Evolutionary conservation across 208 protist genomes (phyloP).

Genomic region (Porcisia hertigi): DNA sequence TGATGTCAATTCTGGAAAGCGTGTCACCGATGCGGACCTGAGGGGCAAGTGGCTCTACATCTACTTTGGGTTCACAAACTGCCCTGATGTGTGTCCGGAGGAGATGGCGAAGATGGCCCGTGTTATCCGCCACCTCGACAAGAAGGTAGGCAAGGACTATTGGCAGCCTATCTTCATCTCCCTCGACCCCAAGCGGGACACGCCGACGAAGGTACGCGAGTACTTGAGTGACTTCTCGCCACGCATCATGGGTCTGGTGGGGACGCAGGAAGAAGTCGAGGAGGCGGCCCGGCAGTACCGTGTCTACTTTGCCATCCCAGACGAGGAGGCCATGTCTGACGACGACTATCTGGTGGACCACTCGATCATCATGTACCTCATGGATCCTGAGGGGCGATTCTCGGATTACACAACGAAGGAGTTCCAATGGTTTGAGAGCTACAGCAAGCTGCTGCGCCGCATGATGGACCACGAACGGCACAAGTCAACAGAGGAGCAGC

Average conservation of each 20-base stretch:
- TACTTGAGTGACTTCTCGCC: slow-evolving; percentile 94
- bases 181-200: slow-evolving; percentile 94
- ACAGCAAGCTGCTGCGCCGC: slow-evolving; percentile 73
- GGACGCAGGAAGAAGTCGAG: slow-evolving; percentile 83
- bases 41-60: slow-evolving; percentile 93
- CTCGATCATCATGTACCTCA: slow-evolving; percentile 94
- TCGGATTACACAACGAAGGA: slow-evolving; percentile 90
- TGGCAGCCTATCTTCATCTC: slow-evolving; percentile 94
- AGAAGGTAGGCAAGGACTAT: slow-evolving; percentile 75
- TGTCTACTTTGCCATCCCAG: slow-evolving; percentile 90
- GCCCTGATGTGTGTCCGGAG: slow-evolving; percentile 96
- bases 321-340: slow-evolving; percentile 70
- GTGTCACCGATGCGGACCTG: slow-evolving; percentile 74
- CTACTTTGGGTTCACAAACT: slow-evolving; percentile 98
- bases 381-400: slow-evolving; percentile 91
- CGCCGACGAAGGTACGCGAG: slow-evolving; percentile 60
- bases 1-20: slow-evolving; percentile 64
- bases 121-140: slow-evolving; percentile 78
- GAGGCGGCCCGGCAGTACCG: slow-evolving; percentile 83
- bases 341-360: slow-evolving; percentile 97
- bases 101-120: slow-evolving; percentile 94
- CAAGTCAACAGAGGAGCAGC: slow-evolving; percentile 38
- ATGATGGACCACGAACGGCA: slow-evolving; percentile 82
- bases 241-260: slow-evolving; percentile 90
- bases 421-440: slow-evolving; percentile 86